phyloP scores from a whole-genome alignment of 2,329 filamentous ascomycete genomes.

The Cadophora sp. region DNA sequence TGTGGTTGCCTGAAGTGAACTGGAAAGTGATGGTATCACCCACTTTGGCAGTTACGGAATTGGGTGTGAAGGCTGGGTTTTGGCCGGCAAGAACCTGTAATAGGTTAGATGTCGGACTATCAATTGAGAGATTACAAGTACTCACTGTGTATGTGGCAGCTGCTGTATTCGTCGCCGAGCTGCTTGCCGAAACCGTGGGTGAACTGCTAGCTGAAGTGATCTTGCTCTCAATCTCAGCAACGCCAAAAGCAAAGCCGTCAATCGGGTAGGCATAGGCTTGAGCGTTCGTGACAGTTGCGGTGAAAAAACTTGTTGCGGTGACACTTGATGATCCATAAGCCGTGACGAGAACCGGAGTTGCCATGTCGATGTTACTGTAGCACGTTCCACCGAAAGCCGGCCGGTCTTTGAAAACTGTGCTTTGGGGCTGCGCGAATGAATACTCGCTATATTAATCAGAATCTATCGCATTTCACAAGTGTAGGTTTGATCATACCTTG shows the following conservation, averaged over 20 bases:
- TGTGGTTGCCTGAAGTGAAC: conserved; percentile 53
- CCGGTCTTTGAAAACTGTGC: conserved; percentile 26
- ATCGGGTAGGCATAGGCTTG: conserved; percentile 38
- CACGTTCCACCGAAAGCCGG: conserved; percentile 40
- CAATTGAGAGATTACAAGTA: background rate
- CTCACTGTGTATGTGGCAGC: conserved; percentile 32
- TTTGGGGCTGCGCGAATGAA: conserved; percentile 29
- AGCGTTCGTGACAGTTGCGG: conserved; percentile 29
- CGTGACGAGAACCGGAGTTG: conserved; percentile 29
- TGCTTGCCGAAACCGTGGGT: conserved; percentile 10
- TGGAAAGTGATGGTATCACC: conserved; percentile 45
- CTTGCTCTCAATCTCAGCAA: conserved; percentile 28
- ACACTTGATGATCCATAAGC: conserved; percentile 31
- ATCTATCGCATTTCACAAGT: background rate
- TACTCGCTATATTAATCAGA: conserved; percentile 29
- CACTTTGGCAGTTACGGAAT: conserved; percentile 43
- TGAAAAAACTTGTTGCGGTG: conserved; percentile 35
- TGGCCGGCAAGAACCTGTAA: conserved; percentile 29
- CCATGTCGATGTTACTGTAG: conserved; percentile 31
- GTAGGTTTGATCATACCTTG: conserved; percentile 29
- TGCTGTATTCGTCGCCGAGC: conserved; percentile 13
- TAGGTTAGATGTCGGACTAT: conserved; percentile 7
- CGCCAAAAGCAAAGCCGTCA: conserved; percentile 36
- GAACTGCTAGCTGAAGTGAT: conserved; percentile 10
- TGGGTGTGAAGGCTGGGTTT: conserved; percentile 68